These are phyloP conservation scores for Komagataella pastoris DNA, from an alignment of 805 yeast genomes.

Conservation along the genomic window DNA sequence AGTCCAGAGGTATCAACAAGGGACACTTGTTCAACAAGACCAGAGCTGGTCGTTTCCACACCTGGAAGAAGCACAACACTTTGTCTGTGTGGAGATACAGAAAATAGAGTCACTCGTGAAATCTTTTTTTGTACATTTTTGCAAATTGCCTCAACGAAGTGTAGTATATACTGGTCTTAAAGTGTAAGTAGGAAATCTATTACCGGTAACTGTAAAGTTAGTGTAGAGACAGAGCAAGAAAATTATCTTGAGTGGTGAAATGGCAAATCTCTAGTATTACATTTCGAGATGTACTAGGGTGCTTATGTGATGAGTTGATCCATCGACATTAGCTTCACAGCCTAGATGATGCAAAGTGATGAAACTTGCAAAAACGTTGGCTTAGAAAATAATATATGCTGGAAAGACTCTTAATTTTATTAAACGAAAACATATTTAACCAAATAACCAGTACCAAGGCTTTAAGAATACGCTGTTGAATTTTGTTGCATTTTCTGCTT, in stretches of 20 bases:
- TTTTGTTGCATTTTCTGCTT: background rate
- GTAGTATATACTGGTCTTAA: background rate
- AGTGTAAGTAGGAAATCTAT: background rate
- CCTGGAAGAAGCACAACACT: slow-evolving; percentile 99
- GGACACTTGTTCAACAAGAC: slow-evolving; percentile 99
- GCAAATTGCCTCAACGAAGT: background rate
- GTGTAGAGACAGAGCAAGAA: too few species aligned
- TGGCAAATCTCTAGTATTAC: too few species aligned
- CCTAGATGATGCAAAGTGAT: too few species aligned
- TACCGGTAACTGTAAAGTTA: background rate
- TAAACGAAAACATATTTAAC: background rate
- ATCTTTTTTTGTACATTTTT: background rate
- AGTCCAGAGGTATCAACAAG: slow-evolving; percentile 99
- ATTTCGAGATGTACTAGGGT: too few species aligned
- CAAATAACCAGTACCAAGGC: background rate
- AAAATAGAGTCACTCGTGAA: slow-evolving; percentile 25
- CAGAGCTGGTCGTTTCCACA: slow-evolving; percentile 97
- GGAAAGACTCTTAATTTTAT: background rate
- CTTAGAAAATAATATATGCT: too few species aligned
- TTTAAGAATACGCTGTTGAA: background rate
- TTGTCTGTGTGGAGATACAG: slow-evolving; percentile 99
- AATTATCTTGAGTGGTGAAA: too few species aligned
- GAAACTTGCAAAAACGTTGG: background rate
- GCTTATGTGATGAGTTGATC: too few species aligned
- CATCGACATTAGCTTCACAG: too few species aligned